phyloP scores from a whole-genome alignment of 352 stramenopile species.

The Globisporangium ultimum region DNA sequence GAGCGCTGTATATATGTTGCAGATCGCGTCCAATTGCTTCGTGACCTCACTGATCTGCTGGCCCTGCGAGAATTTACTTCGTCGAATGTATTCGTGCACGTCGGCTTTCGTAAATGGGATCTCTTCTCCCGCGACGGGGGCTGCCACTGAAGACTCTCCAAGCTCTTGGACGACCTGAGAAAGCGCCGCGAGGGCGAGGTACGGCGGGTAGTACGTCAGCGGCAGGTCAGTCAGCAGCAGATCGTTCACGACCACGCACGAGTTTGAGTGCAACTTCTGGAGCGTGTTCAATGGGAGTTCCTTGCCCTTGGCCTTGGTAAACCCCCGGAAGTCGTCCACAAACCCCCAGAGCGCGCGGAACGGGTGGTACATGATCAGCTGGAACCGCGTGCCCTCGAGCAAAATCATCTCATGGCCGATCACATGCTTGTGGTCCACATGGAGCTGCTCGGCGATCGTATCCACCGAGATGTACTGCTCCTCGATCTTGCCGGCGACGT shows the following conservation, averaged over 20 bases:
- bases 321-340: slow-evolving; percentile 79
- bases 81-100: slow-evolving; percentile 59
- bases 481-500: slow-evolving; percentile 87
- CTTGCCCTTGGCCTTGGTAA: slow-evolving; percentile 54
- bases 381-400: slow-evolving; percentile 83
- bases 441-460: slow-evolving; percentile 77
- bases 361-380: slow-evolving; percentile 89
- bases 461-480: slow-evolving; percentile 90
- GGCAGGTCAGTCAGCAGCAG: slow-evolving; percentile 72
- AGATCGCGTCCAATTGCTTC: slow-evolving; percentile 32
- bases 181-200: slow-evolving; percentile 64
- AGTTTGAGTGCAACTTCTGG: slow-evolving; percentile 78
- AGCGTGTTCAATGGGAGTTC: slow-evolving; percentile 62
- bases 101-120: slow-evolving; percentile 28
- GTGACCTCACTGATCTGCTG: slow-evolving; percentile 38
- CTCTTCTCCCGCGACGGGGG: slow-evolving; percentile 10
- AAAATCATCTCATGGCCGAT: slow-evolving; percentile 87
- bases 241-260: slow-evolving; percentile 70
- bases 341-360: slow-evolving; percentile 81
- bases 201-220: slow-evolving; percentile 60
- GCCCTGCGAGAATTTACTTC: slow-evolving; percentile 67
- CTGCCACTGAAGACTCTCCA: slow-evolving; percentile 19
- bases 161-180: slow-evolving; percentile 57
- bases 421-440: slow-evolving; percentile 83
- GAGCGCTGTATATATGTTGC: slow-evolving; percentile 24